Conservation (phyloP, 1,139 yeast species). For the Debaryomycetaceae sp. region DNA sequence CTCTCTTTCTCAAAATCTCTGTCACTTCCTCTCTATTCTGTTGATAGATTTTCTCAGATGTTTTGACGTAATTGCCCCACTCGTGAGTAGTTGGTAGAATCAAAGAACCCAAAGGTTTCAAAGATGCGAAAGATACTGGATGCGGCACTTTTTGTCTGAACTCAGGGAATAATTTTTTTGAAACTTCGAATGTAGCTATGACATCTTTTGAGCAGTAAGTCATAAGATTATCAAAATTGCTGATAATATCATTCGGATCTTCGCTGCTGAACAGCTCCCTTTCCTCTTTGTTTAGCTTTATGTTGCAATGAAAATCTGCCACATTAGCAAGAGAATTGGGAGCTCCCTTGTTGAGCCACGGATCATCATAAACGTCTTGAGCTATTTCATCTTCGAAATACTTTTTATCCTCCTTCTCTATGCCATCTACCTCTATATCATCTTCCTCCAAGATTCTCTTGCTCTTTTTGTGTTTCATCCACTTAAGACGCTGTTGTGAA, state of each 20-base stretch:
- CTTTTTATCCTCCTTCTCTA: conserved; percentile 1
- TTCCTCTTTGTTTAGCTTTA: conserved; percentile 59
- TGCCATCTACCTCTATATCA: conserved; percentile 14
- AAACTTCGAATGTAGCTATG: conserved; percentile 66
- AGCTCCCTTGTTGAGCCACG: conserved; percentile 78
- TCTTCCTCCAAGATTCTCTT: conserved; percentile 19
- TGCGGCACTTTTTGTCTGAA: conserved; percentile 76
- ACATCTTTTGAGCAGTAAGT: conserved; percentile 88
- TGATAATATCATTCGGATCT: conserved; percentile 53
- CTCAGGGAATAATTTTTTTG: conserved; percentile 63
- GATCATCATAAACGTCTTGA: conserved; percentile 46
- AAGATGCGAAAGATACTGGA: conserved; percentile 91
- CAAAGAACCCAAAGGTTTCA: conserved; percentile 71
- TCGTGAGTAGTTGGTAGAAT: conserved; percentile 72
- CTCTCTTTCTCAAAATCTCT: conserved; percentile 55
- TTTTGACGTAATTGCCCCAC: conserved; percentile 72
- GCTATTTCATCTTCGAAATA: conserved; percentile 19
- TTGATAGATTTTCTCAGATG: conserved; percentile 66
- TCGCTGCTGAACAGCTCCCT: conserved; percentile 62
- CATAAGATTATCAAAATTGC: conserved; percentile 59
- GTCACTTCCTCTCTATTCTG: conserved; percentile 56
- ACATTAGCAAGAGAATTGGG: conserved; percentile 81
- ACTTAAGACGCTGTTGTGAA: conserved; percentile 81
- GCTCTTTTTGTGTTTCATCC: conserved; percentile 60
- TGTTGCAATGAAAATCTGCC: conserved; percentile 73